These are phyloP conservation scores for Hypoxylon sp. DNA, from an alignment of 2,329 filamentous ascomycete species.

Conservation along the genomic window DNA sequence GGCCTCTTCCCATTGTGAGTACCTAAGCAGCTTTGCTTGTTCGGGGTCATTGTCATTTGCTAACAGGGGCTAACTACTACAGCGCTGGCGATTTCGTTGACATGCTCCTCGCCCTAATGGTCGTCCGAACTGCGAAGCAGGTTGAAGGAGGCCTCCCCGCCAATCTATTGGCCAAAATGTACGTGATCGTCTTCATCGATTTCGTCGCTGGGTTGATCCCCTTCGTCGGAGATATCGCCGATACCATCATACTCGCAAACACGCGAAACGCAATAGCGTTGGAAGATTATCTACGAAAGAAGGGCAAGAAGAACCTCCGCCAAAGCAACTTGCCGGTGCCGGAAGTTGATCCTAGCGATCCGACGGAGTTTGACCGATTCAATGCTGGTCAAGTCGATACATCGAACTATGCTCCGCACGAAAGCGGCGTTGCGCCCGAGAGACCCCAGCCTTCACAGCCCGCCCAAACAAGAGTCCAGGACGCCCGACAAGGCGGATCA, in stretches of 20 bases:
- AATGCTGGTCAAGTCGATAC: slow-evolving; percentile 34
- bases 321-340: slow-evolving; percentile 63
- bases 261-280: slow-evolving; percentile 80
- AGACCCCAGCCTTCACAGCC: slow-evolving; percentile 44
- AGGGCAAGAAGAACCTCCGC: slow-evolving; percentile 72
- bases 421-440: slow-evolving; percentile 45
- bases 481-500: slow-evolving; percentile 43
- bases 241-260: slow-evolving; percentile 81
- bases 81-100: slow-evolving; percentile 84
- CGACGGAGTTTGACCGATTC: slow-evolving; percentile 65
- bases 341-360: slow-evolving; percentile 66
- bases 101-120: slow-evolving; percentile 78
- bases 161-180: slow-evolving; percentile 77
- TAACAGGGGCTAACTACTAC: slow-evolving; percentile 47
- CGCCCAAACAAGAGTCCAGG: slow-evolving; percentile 46
- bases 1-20: slow-evolving; percentile 85
- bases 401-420: slow-evolving; percentile 45
- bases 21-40: slow-evolving; percentile 4
- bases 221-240: slow-evolving; percentile 80
- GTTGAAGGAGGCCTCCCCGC: slow-evolving; percentile 82
- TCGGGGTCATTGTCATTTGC: slow-evolving; percentile 8
- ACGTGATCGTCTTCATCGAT: slow-evolving; percentile 82
- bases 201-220: slow-evolving; percentile 82
- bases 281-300: slow-evolving; percentile 76
- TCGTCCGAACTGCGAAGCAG: slow-evolving; percentile 79